Conservation (phyloP, 495 filamentous ascomycete species). For the Ramalina intermedia region DNA sequence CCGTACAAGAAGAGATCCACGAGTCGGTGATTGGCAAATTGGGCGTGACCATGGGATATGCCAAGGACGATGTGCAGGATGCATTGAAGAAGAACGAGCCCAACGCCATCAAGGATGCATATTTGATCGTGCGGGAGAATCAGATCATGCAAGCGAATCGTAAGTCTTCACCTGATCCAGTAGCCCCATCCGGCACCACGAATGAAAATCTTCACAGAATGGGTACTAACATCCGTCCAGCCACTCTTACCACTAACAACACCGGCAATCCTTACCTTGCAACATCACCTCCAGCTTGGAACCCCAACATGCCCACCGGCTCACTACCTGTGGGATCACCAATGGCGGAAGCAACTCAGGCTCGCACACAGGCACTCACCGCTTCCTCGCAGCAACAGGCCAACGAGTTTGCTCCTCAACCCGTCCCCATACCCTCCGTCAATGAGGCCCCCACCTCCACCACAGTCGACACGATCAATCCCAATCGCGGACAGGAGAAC, state of each 20-base stretch:
- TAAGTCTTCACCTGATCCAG: constrained; percentile 24
- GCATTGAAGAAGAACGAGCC: constrained; percentile 82
- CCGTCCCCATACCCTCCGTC: background rate
- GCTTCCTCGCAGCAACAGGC: constrained; percentile 2
- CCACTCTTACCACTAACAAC: constrained; percentile 23
- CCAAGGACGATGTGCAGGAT: constrained; percentile 85
- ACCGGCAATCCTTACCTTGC: constrained; percentile 30
- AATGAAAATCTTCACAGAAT: background rate
- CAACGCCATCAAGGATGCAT: constrained; percentile 96
- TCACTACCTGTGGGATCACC: constrained; percentile 18
- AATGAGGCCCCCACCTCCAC: background rate
- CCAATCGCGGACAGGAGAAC: background rate
- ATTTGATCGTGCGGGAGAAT: constrained; percentile 94
- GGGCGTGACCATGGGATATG: constrained; percentile 95
- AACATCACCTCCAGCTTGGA: constrained; percentile 35
- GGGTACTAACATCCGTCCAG: constrained; percentile 14
- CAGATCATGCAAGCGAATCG: constrained; percentile 92
- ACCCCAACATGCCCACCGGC: constrained; percentile 22
- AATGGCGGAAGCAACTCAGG: constrained; percentile 3
- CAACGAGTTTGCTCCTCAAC: background rate
- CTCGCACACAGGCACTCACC: constrained; percentile 5
- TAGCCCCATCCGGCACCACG: no score
- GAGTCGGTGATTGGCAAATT: constrained; percentile 86
- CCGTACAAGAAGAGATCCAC: constrained; percentile 77
- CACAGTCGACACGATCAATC: background rate